Conservation (phyloP, 2,329 filamentous ascomycete species). For the Botrytis medusae region DNA sequence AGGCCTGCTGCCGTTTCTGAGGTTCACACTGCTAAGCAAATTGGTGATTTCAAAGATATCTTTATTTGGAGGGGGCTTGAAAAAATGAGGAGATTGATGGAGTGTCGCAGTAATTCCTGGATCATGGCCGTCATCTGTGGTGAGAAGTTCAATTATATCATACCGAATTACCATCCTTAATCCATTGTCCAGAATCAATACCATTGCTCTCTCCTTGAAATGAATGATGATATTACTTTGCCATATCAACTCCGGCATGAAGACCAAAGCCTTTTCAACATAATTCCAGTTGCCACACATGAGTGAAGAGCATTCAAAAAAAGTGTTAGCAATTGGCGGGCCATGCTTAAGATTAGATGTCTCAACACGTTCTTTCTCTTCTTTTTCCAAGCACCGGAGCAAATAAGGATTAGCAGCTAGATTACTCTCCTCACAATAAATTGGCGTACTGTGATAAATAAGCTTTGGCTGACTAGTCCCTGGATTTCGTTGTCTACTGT, state of each 20-base stretch:
- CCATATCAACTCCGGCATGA: slow-evolving; percentile 46
- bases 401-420: slow-evolving; percentile 30
- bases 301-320: slow-evolving; percentile 40
- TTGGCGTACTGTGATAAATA: slow-evolving; percentile 26
- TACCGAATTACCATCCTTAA: slow-evolving; percentile 50
- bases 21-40: neutral
- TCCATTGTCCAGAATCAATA: slow-evolving; percentile 42
- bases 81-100: slow-evolving; percentile 52
- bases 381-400: slow-evolving; percentile 29
- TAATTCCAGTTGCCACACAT: slow-evolving; percentile 49
- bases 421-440: slow-evolving; percentile 33
- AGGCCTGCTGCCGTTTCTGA: slow-evolving; percentile 19
- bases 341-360: neutral
- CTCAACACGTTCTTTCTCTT: slow-evolving; percentile 27
- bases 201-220: slow-evolving; percentile 44
- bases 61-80: slow-evolving; percentile 30
- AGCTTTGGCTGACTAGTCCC: slow-evolving; percentile 12
- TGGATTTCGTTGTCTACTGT: neutral
- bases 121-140: slow-evolving; percentile 44
- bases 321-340: slow-evolving; percentile 30
- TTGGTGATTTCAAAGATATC: slow-evolving; percentile 23
- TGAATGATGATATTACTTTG: slow-evolving; percentile 42
- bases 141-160: slow-evolving; percentile 36
- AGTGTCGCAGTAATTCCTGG: slow-evolving; percentile 52
- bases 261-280: slow-evolving; percentile 41